Evolutionary conservation across 441 rosid genomes (phyloP).

Genomic region (Oxalis stricta): DNA sequence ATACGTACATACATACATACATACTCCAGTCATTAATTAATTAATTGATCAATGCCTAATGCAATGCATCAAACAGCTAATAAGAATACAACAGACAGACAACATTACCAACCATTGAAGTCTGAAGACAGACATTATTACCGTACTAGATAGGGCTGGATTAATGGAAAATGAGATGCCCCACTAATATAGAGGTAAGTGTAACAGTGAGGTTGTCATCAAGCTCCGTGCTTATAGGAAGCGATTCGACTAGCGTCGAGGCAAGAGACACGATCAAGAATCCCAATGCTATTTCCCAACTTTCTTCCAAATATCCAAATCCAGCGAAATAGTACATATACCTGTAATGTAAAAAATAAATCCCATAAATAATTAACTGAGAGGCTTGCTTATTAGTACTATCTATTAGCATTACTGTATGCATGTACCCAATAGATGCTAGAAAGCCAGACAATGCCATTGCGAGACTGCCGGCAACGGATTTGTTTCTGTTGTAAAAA

Average conservation of each 20-base stretch:
- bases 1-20: too few relatives aligned
- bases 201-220: slow-evolving; percentile 87
- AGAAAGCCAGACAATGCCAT: slow-evolving; percentile 57
- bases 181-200: slow-evolving; percentile 47
- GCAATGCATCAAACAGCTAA: too few relatives aligned
- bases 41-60: too few relatives aligned
- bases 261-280: slow-evolving; percentile 54
- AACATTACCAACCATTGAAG: too few relatives aligned
- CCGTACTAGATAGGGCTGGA: too few relatives aligned
- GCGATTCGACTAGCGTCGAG: slow-evolving; percentile 68
- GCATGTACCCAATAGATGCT: slow-evolving; percentile 41
- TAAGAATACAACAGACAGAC: too few relatives aligned
- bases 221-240: slow-evolving; percentile 60
- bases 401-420: too few relatives aligned
- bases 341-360: slow-evolving; percentile 22
- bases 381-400: neutral
- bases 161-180: slow-evolving; percentile 41
- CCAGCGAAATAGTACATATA: slow-evolving; percentile 58
- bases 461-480: slow-evolving; percentile 62
- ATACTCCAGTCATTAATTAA: too few relatives aligned
- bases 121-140: too few relatives aligned
- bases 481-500: slow-evolving; percentile 60
- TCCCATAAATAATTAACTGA: neutral
- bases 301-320: slow-evolving; percentile 43
- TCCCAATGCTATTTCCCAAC: slow-evolving; percentile 38